Evolutionary conservation across 140 eudicot genomes (phyloP), one percentile per base, ranked within the genome.

Genomic region (Erigeron philadelphicus): DNA sequence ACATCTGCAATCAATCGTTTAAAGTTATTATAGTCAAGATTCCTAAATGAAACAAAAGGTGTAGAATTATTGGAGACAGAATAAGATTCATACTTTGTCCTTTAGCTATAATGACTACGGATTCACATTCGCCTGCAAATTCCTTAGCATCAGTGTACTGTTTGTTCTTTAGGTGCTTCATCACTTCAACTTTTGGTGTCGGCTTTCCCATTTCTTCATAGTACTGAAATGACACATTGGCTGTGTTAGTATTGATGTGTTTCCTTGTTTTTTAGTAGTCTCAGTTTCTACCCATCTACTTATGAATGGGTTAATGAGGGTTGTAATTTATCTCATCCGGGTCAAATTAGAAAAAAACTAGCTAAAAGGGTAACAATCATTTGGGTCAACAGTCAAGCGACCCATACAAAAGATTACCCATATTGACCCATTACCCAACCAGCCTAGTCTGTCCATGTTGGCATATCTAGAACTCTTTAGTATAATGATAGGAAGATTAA

Each of bases 121-220:
- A 85, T 64, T 93, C 98, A 64, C 90, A 93, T 75, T 93, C 96
- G 53, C 98, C 98, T 44, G 94, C 96, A 63, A 81, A 93, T 56
- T 86, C 94, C 83, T 93, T 89, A 0, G 98, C 98, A 66, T 93
- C 98, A 7, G 86, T 76, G 83, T 93, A 93, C 16, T 81, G 82
- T 54, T 82, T 83, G 65, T 80, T 79, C 80, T 89, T 93, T 19
- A 93, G 68, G 71, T 79, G 75, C 75, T 84, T 85, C 98, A 89
- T 89, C 78, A 93, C 98, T 84, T 93, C 91, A 25, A 84, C 81
- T 57, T 89, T 89, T 55, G 98, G 98, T 21, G 88, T 89, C 17
- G 96, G 96, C 66, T 93, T 93, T 67, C 98, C 98, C 86, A 93
- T 84, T 65, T 93, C 95, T 75, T 93, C 98, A 48, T 93, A 89